Conservation (phyloP, 495 filamentous ascomycete species). For the Aspergillus egyptiacus region DNA sequence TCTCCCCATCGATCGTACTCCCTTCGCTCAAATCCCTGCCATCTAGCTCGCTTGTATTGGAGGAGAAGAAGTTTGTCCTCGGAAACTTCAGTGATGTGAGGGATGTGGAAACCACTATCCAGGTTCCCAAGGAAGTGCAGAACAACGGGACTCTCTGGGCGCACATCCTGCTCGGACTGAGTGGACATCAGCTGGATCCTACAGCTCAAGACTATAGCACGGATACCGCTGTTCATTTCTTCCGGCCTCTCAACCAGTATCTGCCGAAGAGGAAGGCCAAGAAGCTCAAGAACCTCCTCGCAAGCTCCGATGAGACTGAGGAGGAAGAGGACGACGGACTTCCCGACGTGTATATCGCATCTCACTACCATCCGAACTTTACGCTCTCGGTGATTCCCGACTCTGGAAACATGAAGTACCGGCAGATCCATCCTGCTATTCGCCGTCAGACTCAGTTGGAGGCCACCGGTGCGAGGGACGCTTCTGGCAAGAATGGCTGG, state of each 20-base stretch:
- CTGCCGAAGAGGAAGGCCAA: constrained; percentile 82
- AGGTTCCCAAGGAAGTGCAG: constrained; percentile 73
- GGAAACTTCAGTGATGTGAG: constrained; percentile 77
- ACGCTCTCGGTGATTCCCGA: constrained; percentile 85
- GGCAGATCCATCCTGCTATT: constrained; percentile 64
- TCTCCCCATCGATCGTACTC: constrained; percentile 66
- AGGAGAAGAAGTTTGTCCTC: constrained; percentile 76
- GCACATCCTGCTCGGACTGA: constrained; percentile 80
- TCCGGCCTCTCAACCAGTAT: constrained; percentile 80
- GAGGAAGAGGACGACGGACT: constrained; percentile 49
- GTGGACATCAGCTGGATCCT: constrained; percentile 72
- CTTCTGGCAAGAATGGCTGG: constrained; percentile 83
- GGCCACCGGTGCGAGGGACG: constrained; percentile 64
- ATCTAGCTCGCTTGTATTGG: constrained; percentile 55
- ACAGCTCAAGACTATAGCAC: constrained; percentile 62
- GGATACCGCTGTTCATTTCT: constrained; percentile 71
- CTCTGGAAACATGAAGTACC: constrained; percentile 58
- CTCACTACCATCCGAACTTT: constrained; percentile 94
- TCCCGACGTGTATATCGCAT: constrained; percentile 57
- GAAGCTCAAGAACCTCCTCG: constrained; percentile 86
- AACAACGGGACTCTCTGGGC: constrained; percentile 91
- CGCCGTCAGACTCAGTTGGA: constrained; percentile 76
- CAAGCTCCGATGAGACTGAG: constrained; percentile 47
- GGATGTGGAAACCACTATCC: constrained; percentile 68
- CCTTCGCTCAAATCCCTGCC: constrained; percentile 57